Evolutionary conservation across 148 eudicot species (phyloP).

Genomic region (Euryodendron excelsum): DNA sequence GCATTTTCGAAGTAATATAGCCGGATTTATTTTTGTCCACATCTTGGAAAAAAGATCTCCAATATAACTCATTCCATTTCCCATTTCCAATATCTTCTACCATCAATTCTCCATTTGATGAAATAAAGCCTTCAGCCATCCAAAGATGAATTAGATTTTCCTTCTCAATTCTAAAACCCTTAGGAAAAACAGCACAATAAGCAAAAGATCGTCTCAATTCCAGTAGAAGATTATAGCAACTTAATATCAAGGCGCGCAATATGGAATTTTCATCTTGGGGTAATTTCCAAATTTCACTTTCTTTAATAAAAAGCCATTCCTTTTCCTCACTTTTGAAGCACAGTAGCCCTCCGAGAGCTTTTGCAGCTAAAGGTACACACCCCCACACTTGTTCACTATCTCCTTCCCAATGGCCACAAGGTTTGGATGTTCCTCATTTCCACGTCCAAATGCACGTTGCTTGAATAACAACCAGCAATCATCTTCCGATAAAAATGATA

Average conservation of each 20-base stretch:
- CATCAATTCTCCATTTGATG: background rate
- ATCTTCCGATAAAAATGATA: background rate
- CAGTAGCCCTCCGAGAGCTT: background rate
- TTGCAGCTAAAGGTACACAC: slow-evolving; percentile 9
- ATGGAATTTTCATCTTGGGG: background rate
- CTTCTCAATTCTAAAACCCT: background rate
- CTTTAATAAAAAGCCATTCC: background rate
- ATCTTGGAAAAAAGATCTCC: background rate
- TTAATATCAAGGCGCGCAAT: background rate
- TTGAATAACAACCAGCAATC: background rate
- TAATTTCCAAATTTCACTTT: background rate
- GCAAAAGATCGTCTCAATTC: background rate
- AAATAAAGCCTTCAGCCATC: background rate
- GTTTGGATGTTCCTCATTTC: background rate
- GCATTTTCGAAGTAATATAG: too few species aligned
- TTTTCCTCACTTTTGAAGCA: background rate
- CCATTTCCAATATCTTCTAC: background rate
- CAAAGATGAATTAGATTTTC: background rate
- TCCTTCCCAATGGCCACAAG: background rate
- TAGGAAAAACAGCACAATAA: background rate
- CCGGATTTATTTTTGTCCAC: background rate
- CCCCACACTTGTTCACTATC: background rate
- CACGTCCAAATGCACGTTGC: background rate
- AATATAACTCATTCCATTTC: background rate
- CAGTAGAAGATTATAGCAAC: background rate